A percentile compares a stretch with the other conserved stretches of the same genome.
Evolutionary conservation across 495 filamentous ascomycete species (phyloP).

Genomic region (Geopyxis carbonaria): DNA sequence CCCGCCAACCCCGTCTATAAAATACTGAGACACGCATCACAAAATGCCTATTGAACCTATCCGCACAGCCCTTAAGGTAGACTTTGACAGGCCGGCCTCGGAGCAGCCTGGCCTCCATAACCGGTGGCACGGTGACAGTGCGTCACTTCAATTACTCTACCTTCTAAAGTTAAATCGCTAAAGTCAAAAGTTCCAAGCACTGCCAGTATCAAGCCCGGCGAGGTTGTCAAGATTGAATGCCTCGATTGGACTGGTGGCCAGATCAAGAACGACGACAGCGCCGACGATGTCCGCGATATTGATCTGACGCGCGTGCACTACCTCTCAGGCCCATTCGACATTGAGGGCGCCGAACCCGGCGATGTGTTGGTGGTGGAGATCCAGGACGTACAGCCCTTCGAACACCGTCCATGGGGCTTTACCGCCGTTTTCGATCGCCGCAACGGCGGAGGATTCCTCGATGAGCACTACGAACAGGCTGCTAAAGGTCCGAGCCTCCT

Average conservation of each 20-base stretch:
- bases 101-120: conserved; percentile 70
- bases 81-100: conserved; percentile 56
- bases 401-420: conserved; percentile 83
- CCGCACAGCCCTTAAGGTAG: conserved; percentile 39
- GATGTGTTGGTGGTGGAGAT: conserved; percentile 84
- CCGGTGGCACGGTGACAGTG: conserved; percentile 87
- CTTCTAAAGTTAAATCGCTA: conserved; percentile 1
- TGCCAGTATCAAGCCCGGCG: conserved; percentile 62
- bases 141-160: conserved; percentile 8
- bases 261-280: conserved; percentile 74
- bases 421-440: conserved; percentile 65
- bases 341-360: conserved; percentile 71
- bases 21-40: too few relatives aligned
- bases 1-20: too few relatives aligned
- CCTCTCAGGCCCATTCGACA: conserved; percentile 77
- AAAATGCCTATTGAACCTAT: conserved; percentile 15
- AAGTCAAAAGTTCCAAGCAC: conserved; percentile 47
- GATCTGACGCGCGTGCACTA: conserved; percentile 78
- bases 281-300: conserved; percentile 72
- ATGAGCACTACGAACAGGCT: conserved; percentile 59
- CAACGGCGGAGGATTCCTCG: conserved; percentile 85
- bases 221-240: conserved; percentile 91
- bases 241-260: conserved; percentile 83
- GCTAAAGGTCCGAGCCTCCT: conserved; percentile 13
- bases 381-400: conserved; percentile 83